Percentiles rank a stretch among this genome's conserved stretches.
These are phyloP conservation scores for Phyllosticta paracitricarpa DNA, from an alignment of 2,329 filamentous ascomycete species.

Conservation along the genomic window DNA sequence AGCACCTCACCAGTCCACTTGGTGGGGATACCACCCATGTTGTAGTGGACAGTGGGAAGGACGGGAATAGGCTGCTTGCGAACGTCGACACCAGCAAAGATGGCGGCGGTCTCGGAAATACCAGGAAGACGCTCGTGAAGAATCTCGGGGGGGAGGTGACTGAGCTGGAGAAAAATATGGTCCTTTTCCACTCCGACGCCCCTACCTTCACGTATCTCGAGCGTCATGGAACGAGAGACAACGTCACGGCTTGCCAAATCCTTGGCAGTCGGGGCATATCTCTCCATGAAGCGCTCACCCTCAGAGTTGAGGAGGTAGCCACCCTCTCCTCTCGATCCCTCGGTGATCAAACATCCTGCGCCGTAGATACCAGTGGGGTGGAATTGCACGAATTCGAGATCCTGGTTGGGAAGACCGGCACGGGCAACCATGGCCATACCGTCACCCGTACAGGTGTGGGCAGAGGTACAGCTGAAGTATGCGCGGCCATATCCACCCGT, in stretches of 20 bases:
- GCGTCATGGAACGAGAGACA: slow-evolving; percentile 93
- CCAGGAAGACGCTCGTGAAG: slow-evolving; percentile 93
- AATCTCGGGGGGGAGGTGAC: slow-evolving; percentile 83
- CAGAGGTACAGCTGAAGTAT: slow-evolving; percentile 97
- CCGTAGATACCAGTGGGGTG: slow-evolving; percentile 99
- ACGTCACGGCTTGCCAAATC: slow-evolving; percentile 95
- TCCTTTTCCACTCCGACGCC: slow-evolving; percentile 96
- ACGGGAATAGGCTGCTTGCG: slow-evolving; percentile 95
- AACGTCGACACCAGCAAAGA: slow-evolving; percentile 95
- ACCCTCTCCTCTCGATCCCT: slow-evolving; percentile 95
- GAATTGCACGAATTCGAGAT: slow-evolving; percentile 99
- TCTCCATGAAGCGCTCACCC: slow-evolving; percentile 99
- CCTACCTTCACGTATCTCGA: slow-evolving; percentile 95
- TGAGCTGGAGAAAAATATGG: slow-evolving; percentile 96
- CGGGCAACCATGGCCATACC: slow-evolving; percentile 99
- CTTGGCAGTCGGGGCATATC: slow-evolving; percentile 95
- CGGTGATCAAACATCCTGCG: slow-evolving; percentile 93
- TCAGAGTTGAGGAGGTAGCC: slow-evolving; percentile 95
- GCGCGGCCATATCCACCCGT: slow-evolving; percentile 96
- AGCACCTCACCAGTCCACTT: slow-evolving; percentile 95
- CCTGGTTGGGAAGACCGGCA: slow-evolving; percentile 95
- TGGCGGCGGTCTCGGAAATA: slow-evolving; percentile 96
- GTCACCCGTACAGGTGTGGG: slow-evolving; percentile 97
- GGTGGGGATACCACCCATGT: slow-evolving; percentile 98
- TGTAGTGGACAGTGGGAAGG: slow-evolving; percentile 95